A percentile compares a stretch with the other conserved stretches of the same genome.
These are phyloP conservation scores for Thyridium curvatum DNA, from an alignment of 2,329 filamentous ascomycete species.

Conservation along the genomic window DNA sequence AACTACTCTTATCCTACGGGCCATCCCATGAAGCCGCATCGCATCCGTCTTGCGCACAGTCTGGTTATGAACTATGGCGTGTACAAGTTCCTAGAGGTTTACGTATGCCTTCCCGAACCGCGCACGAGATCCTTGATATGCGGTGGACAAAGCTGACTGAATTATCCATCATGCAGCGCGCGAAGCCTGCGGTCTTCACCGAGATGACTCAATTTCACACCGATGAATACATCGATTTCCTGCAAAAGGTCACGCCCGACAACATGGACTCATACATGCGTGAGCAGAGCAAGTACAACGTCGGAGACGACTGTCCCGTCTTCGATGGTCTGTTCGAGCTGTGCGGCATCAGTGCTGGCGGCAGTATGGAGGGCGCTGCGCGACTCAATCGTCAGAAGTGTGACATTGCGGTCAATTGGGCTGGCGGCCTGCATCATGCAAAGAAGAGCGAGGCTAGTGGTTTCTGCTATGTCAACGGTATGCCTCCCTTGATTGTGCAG, in stretches of 20 bases:
- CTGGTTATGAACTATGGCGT: constrained; percentile 94
- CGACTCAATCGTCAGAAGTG: constrained; percentile 86
- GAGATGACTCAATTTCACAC: constrained; percentile 95
- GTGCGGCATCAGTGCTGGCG: constrained; percentile 89
- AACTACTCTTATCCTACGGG: constrained; percentile 97
- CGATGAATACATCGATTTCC: constrained; percentile 90
- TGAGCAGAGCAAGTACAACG: constrained; percentile 90
- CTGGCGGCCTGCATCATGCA: constrained; percentile 91
- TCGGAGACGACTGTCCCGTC: constrained; percentile 93
- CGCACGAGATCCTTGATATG: constrained; percentile 16
- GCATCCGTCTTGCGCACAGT: constrained; percentile 89
- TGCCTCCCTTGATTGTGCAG: constrained; percentile 24
- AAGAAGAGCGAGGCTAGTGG: constrained; percentile 95
- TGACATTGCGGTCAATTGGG: constrained; percentile 98
- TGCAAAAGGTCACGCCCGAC: constrained; percentile 92
- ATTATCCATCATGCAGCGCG: constrained; percentile 45
- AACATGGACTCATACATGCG: constrained; percentile 94
- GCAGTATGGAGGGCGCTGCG: constrained; percentile 87
- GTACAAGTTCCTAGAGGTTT: constrained; percentile 95
- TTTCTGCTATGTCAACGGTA: constrained; percentile 97
- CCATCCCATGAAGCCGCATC: constrained; percentile 98
- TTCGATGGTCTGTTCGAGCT: constrained; percentile 98
- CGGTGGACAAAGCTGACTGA: background rate
- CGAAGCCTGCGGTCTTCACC: constrained; percentile 79
- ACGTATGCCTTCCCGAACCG: constrained; percentile 57